A percentile compares a stretch with the other conserved stretches of the same genome.
These are phyloP conservation scores for Chlamydomonas schloesseri DNA, from an alignment of 139 green algal genomes.

Conservation along the genomic window DNA sequence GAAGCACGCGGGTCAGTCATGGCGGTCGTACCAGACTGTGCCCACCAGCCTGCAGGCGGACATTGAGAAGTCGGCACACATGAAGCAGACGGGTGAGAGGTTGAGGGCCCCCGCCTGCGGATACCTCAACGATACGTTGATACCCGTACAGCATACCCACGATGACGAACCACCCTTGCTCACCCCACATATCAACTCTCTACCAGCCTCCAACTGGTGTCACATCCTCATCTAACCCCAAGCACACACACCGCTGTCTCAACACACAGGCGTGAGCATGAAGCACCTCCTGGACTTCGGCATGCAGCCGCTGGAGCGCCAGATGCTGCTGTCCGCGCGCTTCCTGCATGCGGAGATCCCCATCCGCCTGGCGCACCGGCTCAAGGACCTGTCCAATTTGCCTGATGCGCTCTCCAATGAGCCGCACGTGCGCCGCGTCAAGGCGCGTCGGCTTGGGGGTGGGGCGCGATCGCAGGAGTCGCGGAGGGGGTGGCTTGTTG, in stretches of 20 bases:
- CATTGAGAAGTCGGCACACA: conserved; percentile 4
- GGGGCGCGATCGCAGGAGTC: too few relatives aligned
- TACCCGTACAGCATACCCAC: too few relatives aligned
- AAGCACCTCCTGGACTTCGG: conserved; percentile 94
- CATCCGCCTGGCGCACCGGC: conserved; percentile 89
- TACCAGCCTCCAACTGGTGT: too few relatives aligned
- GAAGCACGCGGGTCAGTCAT: too few relatives aligned
- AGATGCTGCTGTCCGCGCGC: conserved; percentile 85
- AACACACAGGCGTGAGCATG: conserved; percentile 87
- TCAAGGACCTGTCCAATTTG: conserved; percentile 93
- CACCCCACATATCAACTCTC: too few relatives aligned
- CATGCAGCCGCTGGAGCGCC: conserved; percentile 81
- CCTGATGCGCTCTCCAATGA: conserved; percentile 84
- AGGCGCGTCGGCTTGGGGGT: too few relatives aligned
- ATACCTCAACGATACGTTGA: too few relatives aligned
- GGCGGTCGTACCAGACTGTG: conserved; percentile 2
- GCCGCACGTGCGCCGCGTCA: conserved; percentile 71
- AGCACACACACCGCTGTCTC: background rate
- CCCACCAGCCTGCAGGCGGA: background rate
- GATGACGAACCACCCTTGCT: too few relatives aligned
- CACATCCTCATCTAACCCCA: too few relatives aligned
- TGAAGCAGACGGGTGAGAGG: conserved; percentile 36
- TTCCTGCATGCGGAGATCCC: conserved; percentile 79
- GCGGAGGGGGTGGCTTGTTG: background rate
- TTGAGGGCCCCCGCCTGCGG: too few relatives aligned